Conservation (phyloP, 352 stramenopile genomes). For the Blastocystis hominis region DNA sequence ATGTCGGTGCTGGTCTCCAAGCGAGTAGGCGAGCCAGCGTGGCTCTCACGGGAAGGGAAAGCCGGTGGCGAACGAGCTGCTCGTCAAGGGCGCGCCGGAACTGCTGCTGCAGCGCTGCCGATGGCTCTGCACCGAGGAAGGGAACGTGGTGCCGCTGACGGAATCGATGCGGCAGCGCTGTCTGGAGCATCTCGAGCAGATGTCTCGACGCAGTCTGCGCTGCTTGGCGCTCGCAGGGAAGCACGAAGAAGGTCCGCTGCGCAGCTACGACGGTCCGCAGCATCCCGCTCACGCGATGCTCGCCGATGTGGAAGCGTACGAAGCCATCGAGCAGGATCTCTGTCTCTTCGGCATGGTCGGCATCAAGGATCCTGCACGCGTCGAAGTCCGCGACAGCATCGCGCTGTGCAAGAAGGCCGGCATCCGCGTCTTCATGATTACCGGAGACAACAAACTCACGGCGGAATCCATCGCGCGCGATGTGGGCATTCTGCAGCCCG, state of each 20-base stretch:
- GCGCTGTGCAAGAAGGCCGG: too few relatives aligned
- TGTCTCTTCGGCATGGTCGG: slow-evolving; percentile 92
- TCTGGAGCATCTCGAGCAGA: slow-evolving; percentile 67
- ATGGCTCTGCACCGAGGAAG: slow-evolving; percentile 79
- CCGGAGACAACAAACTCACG: slow-evolving; percentile 93
- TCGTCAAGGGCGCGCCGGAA: slow-evolving; percentile 96
- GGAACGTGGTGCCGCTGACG: slow-evolving; percentile 81
- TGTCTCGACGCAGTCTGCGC: slow-evolving; percentile 83
- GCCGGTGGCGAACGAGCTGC: slow-evolving; percentile 77
- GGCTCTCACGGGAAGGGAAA: background rate
- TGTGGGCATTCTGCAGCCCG: too few relatives aligned
- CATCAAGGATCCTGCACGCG: too few relatives aligned
- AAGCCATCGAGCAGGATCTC: slow-evolving; percentile 80
- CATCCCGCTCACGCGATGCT: background rate
- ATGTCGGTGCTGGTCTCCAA: slow-evolving; percentile 84
- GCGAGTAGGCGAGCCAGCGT: background rate
- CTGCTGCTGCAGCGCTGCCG: slow-evolving; percentile 87
- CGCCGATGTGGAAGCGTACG: slow-evolving; percentile 49
- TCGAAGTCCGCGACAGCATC: too few relatives aligned
- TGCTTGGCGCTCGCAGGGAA: slow-evolving; percentile 88
- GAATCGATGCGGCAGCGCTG: slow-evolving; percentile 69
- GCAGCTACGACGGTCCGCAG: background rate
- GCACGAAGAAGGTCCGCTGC: background rate
- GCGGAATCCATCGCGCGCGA: too few relatives aligned
- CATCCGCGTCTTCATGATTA: too few relatives aligned